phyloP scores from a whole-genome alignment of 768 basidiomycete species.

The Rhodotorula graminis region DNA sequence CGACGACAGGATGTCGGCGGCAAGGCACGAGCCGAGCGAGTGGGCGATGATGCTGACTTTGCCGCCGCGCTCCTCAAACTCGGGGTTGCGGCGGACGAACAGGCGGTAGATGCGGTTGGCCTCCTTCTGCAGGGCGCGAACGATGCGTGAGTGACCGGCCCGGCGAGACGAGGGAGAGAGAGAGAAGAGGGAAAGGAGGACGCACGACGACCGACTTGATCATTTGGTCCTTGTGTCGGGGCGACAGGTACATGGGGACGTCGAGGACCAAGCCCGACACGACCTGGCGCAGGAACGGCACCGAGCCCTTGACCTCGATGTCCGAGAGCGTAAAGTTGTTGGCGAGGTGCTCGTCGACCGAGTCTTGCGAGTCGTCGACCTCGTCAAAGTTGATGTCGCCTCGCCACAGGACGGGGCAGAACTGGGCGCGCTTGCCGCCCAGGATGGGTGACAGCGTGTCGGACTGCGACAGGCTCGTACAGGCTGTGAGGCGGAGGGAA shows the following conservation, averaged over 20 bases:
- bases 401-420: slow-evolving; percentile 42
- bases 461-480: slow-evolving; percentile 29
- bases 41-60: slow-evolving; percentile 41
- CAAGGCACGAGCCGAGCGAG: slow-evolving; percentile 38
- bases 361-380: slow-evolving; percentile 23
- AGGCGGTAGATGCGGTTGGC: slow-evolving; percentile 42
- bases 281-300: slow-evolving; percentile 39
- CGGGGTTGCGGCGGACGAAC: slow-evolving; percentile 41
- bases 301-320: slow-evolving; percentile 29
- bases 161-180: too few species aligned
- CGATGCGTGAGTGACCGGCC: neutral
- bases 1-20: slow-evolving; percentile 40
- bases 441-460: slow-evolving; percentile 26
- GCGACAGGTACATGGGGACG: slow-evolving; percentile 38
- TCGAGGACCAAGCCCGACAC: slow-evolving; percentile 40
- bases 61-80: slow-evolving; percentile 30
- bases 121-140: slow-evolving; percentile 11
- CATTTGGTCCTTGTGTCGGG: slow-evolving; percentile 40
- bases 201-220: slow-evolving; percentile 36
- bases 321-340: slow-evolving; percentile 38
- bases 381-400: slow-evolving; percentile 37
- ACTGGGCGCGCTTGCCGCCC: slow-evolving; percentile 37
- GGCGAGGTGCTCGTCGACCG: slow-evolving; percentile 32
- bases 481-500: neutral
- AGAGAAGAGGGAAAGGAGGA: neutral